These are phyloP conservation scores for Ophiostoma triangulosporum DNA, from an alignment of 2,329 filamentous ascomycete species.

Conservation along the genomic window DNA sequence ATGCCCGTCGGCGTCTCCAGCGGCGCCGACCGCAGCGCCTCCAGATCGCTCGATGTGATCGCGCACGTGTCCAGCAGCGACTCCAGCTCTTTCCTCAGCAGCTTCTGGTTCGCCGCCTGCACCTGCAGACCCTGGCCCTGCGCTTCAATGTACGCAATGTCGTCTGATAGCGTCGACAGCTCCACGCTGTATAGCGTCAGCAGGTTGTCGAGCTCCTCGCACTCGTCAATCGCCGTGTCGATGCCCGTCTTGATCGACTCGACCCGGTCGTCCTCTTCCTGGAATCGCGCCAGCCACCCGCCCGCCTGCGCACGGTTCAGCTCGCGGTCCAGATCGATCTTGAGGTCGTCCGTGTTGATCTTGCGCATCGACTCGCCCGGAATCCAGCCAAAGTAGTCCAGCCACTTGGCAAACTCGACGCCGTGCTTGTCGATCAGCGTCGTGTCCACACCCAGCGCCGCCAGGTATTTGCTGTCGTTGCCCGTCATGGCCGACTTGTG, in stretches of 20 bases:
- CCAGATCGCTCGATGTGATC: conserved; percentile 64
- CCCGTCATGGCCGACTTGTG: conserved; percentile 52
- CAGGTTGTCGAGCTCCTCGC: conserved; percentile 89
- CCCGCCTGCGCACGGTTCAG: conserved; percentile 83
- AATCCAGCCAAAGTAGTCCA: conserved; percentile 83
- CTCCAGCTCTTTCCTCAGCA: conserved; percentile 79
- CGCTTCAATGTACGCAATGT: conserved; percentile 93
- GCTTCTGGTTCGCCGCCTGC: conserved; percentile 91
- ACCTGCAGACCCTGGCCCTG: conserved; percentile 95
- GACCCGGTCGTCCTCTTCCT: conserved; percentile 84
- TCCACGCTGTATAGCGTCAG: conserved; percentile 92
- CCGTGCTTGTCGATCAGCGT: conserved; percentile 62
- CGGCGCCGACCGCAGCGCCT: conserved; percentile 58
- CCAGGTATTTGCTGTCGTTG: conserved; percentile 67
- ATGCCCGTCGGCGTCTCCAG: conserved; percentile 59
- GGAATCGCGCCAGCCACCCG: conserved; percentile 72
- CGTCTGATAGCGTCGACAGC: conserved; percentile 85
- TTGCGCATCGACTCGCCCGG: conserved; percentile 59
- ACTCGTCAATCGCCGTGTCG: conserved; percentile 83
- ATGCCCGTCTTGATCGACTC: conserved; percentile 75
- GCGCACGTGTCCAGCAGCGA: conserved; percentile 83
- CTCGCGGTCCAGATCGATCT: conserved; percentile 72
- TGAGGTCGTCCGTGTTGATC: conserved; percentile 66
- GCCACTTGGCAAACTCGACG: conserved; percentile 65
- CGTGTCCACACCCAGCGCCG: conserved; percentile 64